phyloP scores from a whole-genome alignment of 1,139 yeast genomes.

The Blastobotrys petasosporus region DNA sequence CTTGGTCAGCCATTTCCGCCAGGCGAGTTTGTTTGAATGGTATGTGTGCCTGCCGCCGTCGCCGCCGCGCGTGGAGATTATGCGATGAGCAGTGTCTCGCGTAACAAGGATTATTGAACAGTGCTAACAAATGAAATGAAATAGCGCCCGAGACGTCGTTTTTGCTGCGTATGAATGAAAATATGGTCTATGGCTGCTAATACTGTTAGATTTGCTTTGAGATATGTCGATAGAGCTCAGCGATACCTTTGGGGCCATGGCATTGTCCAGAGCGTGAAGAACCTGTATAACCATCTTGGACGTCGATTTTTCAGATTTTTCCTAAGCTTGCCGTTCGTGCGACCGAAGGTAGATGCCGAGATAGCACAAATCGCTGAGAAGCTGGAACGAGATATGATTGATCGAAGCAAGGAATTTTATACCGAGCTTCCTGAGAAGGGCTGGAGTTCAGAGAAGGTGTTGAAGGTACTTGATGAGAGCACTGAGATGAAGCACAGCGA shows the following conservation, averaged over 20 bases:
- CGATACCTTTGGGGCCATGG: constrained; percentile 17
- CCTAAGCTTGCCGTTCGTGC: constrained; percentile 44
- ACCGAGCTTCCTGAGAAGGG: constrained; percentile 54
- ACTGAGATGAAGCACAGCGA: constrained; percentile 53
- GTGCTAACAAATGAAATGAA: not conserved
- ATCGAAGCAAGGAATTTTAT: constrained; percentile 46
- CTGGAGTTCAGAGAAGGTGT: constrained; percentile 40
- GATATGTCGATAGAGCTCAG: constrained; percentile 17
- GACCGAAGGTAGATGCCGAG: constrained; percentile 54
- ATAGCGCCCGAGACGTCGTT: constrained; percentile 23
- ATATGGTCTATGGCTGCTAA: not conserved
- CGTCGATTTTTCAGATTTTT: constrained; percentile 16
- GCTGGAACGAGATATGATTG: constrained; percentile 52
- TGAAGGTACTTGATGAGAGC: constrained; percentile 39
- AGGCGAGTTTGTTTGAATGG: constrained; percentile 18
- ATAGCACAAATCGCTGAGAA: constrained; percentile 43
- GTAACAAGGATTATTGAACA: too few species aligned
- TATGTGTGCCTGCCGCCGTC: constrained; percentile 10
- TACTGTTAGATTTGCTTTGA: constrained; percentile 9
- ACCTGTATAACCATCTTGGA: constrained; percentile 13
- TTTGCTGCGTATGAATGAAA: constrained; percentile 11
- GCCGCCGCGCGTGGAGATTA: too few species aligned
- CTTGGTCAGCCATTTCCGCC: constrained; percentile 13
- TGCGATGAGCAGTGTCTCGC: too few species aligned
- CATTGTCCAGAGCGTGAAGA: constrained; percentile 13